phyloP scores from a whole-genome alignment of 2,329 filamentous ascomycete species.

The Fusarium sp. region DNA sequence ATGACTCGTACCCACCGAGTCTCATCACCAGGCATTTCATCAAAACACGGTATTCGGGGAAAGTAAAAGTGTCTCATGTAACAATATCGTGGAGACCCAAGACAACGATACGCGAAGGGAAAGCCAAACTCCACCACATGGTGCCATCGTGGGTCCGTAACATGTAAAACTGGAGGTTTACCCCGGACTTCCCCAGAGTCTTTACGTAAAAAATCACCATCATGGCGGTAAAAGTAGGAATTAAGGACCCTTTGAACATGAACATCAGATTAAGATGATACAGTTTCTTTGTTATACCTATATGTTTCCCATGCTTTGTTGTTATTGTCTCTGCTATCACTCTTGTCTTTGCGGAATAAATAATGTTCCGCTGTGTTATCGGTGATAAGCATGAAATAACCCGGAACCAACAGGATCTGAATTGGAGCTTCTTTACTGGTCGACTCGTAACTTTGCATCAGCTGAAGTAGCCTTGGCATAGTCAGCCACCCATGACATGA shows the following conservation, averaged over 20 bases:
- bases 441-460: background rate
- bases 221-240: background rate
- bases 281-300: background rate
- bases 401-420: too few species aligned
- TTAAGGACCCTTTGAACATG: background rate
- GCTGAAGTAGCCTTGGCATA: background rate
- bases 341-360: too few species aligned
- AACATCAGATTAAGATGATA: too few species aligned
- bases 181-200: background rate
- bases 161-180: background rate
- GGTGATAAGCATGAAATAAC: background rate
- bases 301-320: background rate
- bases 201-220: background rate
- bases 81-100: background rate
- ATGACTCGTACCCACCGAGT: background rate
- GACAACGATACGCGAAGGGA: background rate
- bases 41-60: rapidly evolving
- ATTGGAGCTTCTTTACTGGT: background rate
- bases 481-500: background rate
- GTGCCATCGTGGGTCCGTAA: background rate
- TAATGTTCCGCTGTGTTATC: background rate
- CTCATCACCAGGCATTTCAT: background rate
- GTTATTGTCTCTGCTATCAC: background rate
- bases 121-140: background rate
- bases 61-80: background rate